Percentiles rank a stretch among this genome's conserved stretches.
phyloP scores from a whole-genome alignment of 306 rosid genomes.

The Cicer judaicum region DNA sequence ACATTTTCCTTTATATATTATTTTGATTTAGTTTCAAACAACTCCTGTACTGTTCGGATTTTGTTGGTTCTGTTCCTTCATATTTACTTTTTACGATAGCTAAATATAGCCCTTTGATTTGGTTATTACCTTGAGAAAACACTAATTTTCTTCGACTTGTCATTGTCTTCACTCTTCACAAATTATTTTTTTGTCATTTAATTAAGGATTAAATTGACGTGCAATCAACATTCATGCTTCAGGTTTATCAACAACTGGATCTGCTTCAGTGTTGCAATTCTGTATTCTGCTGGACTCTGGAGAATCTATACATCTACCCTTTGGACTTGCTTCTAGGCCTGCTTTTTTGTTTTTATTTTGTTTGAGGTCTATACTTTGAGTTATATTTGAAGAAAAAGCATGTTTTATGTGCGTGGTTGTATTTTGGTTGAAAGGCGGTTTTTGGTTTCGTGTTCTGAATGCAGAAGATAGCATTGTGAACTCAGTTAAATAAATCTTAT shows the following conservation, averaged over 20 bases:
- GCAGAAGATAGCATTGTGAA: constrained; percentile 39
- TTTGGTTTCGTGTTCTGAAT: constrained; percentile 27
- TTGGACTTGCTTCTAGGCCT: constrained; percentile 26
- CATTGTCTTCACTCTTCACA: not conserved
- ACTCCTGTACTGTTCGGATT: not conserved
- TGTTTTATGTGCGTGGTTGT: not conserved
- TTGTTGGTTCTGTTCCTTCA: not conserved
- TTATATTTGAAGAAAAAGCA: constrained; percentile 8
- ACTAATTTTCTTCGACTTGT: not conserved
- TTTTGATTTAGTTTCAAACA: constrained; percentile 6
- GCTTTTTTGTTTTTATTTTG: constrained; percentile 8
- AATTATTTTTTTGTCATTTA: not conserved
- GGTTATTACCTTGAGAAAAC: not conserved
- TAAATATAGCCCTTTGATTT: not conserved
- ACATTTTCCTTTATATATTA: not conserved
- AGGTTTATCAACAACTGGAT: constrained; percentile 33
- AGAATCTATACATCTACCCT: constrained; percentile 2
- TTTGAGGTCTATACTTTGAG: constrained; percentile 10
- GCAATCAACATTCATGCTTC: constrained; percentile 26
- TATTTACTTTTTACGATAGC: not conserved
- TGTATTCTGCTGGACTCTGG: constrained; percentile 1
- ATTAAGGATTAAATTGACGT: not conserved
- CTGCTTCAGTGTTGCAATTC: constrained; percentile 35
- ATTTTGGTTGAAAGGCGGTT: constrained; percentile 29
- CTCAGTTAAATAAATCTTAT: constrained; percentile 35